Base-by-base conservation (phyloP, 768 basidiomycete genomes). In the Naganishia onofrii region DNA sequence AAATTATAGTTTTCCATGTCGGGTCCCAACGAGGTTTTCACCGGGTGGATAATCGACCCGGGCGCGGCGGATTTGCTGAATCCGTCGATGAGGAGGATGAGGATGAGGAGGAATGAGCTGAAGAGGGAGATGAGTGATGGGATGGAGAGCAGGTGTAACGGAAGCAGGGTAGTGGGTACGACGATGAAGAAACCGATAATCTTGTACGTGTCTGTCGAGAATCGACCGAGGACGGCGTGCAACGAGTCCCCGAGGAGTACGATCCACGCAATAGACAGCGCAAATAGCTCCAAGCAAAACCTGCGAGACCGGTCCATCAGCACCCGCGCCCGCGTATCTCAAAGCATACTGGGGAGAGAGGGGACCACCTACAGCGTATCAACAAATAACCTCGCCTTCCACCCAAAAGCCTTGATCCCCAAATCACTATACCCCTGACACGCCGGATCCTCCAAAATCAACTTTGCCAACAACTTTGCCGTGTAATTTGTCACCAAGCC, bases 201-300 rank as follows among this genome's bases (percentile, higher is more conserved):
- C 77, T 96, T 96, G 82, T 90, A 94, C 0, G 87, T 83, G 76
- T 87, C 84, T 19, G 88, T 79, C 0, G 90, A 87, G 73, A 89
- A 85, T 4, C 80, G 72, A 7, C 92, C 92, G 67, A 88, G 82
- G 60, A 97, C 83, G 2, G 85, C 84, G 77, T 91, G 85, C 70
- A 96, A 79, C 9, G 91, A 91, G 80, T 97, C 94, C 12, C 90
- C 92, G 72, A 91, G 91, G 3, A 97, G 81, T 1, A 93, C 91
- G 57, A 96, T 86, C n/a, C 95, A 85, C 60, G 92, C 86, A 36
- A 96, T 91, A 71, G 89, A 86, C 29, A 95, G 85, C 44, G 91
- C 87, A 77, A 95, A 93, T 9, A 93, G 79, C 79, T 96, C 93
- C 10, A 94, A 83, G 73, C 91, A 92, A 79, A 96, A 95, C 72